Conservation (phyloP, 768 basidiomycete species). For the Hygrophorus russula region DNA sequence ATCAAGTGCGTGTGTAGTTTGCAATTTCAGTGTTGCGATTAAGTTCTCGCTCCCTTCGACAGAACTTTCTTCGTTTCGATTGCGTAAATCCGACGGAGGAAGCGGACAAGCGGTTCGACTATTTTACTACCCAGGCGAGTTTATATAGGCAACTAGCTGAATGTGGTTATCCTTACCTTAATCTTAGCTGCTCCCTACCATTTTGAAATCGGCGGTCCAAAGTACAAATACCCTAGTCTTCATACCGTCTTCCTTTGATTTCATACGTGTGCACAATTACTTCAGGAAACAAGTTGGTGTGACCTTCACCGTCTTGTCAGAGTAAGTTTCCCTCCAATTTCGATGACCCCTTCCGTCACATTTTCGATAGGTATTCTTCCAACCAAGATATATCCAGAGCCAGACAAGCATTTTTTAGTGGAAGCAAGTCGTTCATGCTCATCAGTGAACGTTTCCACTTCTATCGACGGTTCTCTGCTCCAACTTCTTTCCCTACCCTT, state of each 20-base stretch:
- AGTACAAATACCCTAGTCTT: conserved; percentile 83
- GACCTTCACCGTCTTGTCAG: conserved; percentile 78
- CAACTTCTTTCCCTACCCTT: background rate
- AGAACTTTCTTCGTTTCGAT: conserved; percentile 74
- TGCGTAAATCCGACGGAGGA: conserved; percentile 63
- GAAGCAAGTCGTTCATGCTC: conserved; percentile 77
- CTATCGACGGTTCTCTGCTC: conserved; percentile 57
- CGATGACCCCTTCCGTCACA: background rate
- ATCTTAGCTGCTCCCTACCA: conserved; percentile 59
- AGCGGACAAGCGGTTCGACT: conserved; percentile 74
- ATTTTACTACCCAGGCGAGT: conserved; percentile 75
- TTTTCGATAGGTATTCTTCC: conserved; percentile 61
- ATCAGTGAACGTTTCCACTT: conserved; percentile 99
- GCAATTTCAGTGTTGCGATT: background rate
- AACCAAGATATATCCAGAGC: conserved; percentile 93
- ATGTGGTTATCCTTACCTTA: background rate
- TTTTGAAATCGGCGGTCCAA: conserved; percentile 90
- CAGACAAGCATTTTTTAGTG: conserved; percentile 84
- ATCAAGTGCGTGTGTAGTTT: conserved; percentile 43
- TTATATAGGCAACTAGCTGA: background rate
- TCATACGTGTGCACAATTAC: conserved; percentile 82
- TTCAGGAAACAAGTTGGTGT: conserved; percentile 64
- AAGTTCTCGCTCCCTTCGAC: background rate
- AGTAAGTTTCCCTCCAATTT: conserved; percentile 37
- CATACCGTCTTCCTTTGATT: conserved; percentile 93